Percentiles rank a stretch among this genome's conserved stretches.
Evolutionary conservation across 2,329 filamentous ascomycete species (phyloP).

Genomic region (Zalaria sp.): DNA sequence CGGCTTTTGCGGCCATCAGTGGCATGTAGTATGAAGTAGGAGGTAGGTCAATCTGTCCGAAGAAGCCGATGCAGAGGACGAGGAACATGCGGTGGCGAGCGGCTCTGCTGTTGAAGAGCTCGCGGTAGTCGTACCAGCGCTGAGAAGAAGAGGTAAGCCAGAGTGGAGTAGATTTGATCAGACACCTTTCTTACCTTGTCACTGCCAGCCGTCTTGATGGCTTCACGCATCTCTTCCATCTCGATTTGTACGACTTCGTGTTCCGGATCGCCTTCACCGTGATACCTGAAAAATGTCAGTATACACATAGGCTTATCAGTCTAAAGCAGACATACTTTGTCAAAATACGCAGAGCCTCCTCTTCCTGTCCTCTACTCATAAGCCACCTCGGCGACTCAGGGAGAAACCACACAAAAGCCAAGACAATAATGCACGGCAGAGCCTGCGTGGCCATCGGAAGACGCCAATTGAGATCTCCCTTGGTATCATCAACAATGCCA

Average conservation of each 20-base stretch:
- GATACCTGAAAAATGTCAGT: conserved; percentile 30
- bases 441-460: conserved; percentile 27
- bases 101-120: conserved; percentile 34
- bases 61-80: conserved; percentile 27
- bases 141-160: background rate
- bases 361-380: background rate
- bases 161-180: background rate
- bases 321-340: background rate
- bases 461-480: conserved; percentile 14
- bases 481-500: background rate
- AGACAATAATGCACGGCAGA: conserved; percentile 9
- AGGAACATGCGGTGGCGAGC: conserved; percentile 34
- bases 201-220: conserved; percentile 5
- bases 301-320: background rate
- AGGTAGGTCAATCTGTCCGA: conserved; percentile 17
- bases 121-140: conserved; percentile 45
- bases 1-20: conserved; percentile 22
- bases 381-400: conserved; percentile 49
- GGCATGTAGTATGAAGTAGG: conserved; percentile 20
- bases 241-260: conserved; percentile 20
- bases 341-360: background rate
- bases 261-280: conserved; percentile 31
- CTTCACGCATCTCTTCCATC: conserved; percentile 19
- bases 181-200: conserved; percentile 19
- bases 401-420: conserved; percentile 27